Evolutionary conservation across 495 filamentous ascomycete species (phyloP).

Genomic region (Saxispiralis lemnorum): DNA sequence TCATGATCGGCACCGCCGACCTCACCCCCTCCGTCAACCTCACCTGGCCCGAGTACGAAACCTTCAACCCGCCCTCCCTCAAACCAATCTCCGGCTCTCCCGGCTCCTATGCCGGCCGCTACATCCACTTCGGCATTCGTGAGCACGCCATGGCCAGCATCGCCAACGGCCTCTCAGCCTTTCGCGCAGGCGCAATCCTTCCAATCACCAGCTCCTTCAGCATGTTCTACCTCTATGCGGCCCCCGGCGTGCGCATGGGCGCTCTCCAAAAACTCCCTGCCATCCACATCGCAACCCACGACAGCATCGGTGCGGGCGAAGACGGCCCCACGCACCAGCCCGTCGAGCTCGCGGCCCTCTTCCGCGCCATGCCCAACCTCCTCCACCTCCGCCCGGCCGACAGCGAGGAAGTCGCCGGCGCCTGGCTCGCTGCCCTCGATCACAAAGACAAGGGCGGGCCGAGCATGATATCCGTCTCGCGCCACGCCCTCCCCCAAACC

Average conservation of each 20-base stretch:
- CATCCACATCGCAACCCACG: slow-evolving; percentile 44
- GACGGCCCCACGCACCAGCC: slow-evolving; percentile 47
- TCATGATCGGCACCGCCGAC: slow-evolving; percentile 45
- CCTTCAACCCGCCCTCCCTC: slow-evolving; percentile 17
- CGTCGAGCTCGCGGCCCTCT: slow-evolving; percentile 38
- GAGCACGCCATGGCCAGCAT: slow-evolving; percentile 60
- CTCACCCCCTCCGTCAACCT: slow-evolving; percentile 40
- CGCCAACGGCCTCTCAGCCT: slow-evolving; percentile 91
- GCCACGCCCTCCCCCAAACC: slow-evolving; percentile 18
- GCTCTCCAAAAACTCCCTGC: slow-evolving; percentile 37
- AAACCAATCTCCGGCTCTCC: slow-evolving; percentile 8
- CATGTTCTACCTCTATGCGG: slow-evolving; percentile 44
- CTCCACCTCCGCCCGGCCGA: slow-evolving; percentile 41
- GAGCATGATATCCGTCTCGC: slow-evolving; percentile 32
- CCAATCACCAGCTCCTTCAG: slow-evolving; percentile 30
- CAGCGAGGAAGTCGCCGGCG: slow-evolving; percentile 38
- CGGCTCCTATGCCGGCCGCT: slow-evolving; percentile 75
- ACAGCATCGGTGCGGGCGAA: slow-evolving; percentile 41
- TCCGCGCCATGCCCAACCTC: slow-evolving; percentile 43
- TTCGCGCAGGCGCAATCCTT: slow-evolving; percentile 60
- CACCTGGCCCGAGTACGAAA: too few relatives aligned
- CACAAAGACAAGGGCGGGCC: slow-evolving; percentile 27
- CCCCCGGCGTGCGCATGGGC: slow-evolving; percentile 42
- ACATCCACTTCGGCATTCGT: slow-evolving; percentile 39
- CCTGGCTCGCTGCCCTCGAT: slow-evolving; percentile 35